These are phyloP conservation scores for Russula ochroleuca DNA, from an alignment of 768 basidiomycete genomes.

Conservation along the genomic window DNA sequence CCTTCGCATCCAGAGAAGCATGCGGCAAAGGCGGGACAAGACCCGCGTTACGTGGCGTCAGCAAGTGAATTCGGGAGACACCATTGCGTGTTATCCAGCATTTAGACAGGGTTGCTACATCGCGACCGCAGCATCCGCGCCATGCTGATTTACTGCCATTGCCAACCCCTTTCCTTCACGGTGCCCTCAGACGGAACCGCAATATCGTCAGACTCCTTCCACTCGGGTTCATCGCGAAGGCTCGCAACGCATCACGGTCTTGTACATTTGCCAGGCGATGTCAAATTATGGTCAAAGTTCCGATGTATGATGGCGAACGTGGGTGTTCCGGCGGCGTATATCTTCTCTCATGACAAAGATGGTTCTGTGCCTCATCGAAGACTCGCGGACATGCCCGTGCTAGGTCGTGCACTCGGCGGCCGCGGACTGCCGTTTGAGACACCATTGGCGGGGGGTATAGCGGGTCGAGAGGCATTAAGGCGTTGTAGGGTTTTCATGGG, in stretches of 20 bases:
- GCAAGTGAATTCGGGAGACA: not conserved
- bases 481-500: conserved; percentile 88
- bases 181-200: not conserved
- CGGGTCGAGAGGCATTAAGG: conserved; percentile 52
- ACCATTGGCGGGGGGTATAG: conserved; percentile 23
- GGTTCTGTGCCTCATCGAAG: conserved; percentile 13
- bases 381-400: conserved; percentile 24
- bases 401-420: conserved; percentile 20
- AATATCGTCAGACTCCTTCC: not conserved
- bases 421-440: conserved; percentile 22
- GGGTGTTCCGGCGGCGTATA: not conserved
- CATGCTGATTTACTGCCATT: not conserved
- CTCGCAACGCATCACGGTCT: not conserved
- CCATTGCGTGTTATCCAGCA: not conserved
- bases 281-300: not conserved
- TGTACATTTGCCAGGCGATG: not conserved
- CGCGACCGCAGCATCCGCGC: not conserved
- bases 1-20: not conserved
- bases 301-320: not conserved
- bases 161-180: not conserved
- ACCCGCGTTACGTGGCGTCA: not conserved
- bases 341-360: not conserved
- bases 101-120: not conserved
- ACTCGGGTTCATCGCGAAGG: not conserved
- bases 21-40: not conserved